phyloP scores from a whole-genome alignment of 768 basidiomycete species.

The Kwoniella sp. region DNA sequence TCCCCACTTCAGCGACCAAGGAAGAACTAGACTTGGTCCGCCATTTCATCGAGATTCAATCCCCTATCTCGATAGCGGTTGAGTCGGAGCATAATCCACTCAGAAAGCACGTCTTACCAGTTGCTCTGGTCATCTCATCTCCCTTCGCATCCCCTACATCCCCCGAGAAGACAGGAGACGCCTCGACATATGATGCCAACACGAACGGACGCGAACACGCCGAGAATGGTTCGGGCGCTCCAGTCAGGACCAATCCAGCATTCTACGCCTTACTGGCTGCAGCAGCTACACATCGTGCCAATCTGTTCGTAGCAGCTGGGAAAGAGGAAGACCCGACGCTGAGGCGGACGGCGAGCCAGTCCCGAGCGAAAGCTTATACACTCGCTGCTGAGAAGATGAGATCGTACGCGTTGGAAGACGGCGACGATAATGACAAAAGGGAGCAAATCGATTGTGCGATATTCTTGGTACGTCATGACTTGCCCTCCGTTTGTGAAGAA shows the following conservation, averaged over 20 bases:
- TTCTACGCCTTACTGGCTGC: background rate
- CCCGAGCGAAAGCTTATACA: background rate
- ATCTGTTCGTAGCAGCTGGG: background rate
- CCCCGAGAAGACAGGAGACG: background rate
- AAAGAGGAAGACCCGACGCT: background rate
- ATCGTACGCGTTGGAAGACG: background rate
- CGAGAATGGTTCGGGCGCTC: background rate
- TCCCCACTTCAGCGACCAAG: background rate
- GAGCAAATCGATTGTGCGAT: background rate
- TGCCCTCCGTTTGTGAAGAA: background rate
- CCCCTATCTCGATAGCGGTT: background rate
- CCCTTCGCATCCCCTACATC: background rate
- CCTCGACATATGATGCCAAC: background rate
- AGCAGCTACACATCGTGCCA: background rate
- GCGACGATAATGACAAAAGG: background rate
- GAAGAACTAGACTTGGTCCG: background rate
- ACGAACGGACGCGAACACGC: background rate
- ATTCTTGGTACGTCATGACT: background rate
- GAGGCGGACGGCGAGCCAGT: background rate
- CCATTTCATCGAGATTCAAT: slow-evolving; percentile 1
- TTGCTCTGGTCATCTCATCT: background rate
- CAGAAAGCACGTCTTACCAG: background rate
- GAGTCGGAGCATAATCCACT: background rate
- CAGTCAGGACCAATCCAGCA: background rate
- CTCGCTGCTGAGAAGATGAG: background rate